A percentile compares a stretch with the other conserved stretches of the same genome.
Conservation (phyloP, 1,139 yeast species). For the Cylindricascospora bacillispora region DNA sequence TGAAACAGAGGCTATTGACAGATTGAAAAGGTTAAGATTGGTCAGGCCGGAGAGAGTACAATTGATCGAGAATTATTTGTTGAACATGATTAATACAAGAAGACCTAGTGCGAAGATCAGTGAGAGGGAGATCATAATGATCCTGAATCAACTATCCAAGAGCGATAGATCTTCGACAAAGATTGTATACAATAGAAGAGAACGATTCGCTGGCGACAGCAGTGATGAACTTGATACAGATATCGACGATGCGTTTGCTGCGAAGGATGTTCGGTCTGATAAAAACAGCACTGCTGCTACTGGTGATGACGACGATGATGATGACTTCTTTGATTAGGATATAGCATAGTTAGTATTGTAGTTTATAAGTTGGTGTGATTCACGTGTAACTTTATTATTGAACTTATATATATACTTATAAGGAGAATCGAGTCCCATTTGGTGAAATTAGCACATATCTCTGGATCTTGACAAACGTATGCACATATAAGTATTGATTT, state of each 20-base stretch:
- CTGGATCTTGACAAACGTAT: too few relatives aligned
- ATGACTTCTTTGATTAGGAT: slow-evolving; percentile 31
- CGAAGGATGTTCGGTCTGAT: too few relatives aligned
- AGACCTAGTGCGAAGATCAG: slow-evolving; percentile 57
- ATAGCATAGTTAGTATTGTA: too few relatives aligned
- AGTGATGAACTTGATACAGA: slow-evolving; percentile 24
- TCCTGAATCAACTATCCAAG: slow-evolving; percentile 71
- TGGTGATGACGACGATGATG: slow-evolving; percentile 28
- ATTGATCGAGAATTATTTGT: slow-evolving; percentile 74
- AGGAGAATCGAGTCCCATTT: too few relatives aligned
- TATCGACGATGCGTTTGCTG: slow-evolving; percentile 13
- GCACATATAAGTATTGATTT: too few relatives aligned
- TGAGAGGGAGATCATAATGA: slow-evolving; percentile 71
- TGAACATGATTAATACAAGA: slow-evolving; percentile 68
- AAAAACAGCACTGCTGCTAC: too few relatives aligned
- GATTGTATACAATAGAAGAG: slow-evolving; percentile 42
- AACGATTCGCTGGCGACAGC: slow-evolving; percentile 24
- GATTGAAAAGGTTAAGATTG: slow-evolving; percentile 73
- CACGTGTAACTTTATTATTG: too few relatives aligned
- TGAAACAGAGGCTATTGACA: slow-evolving; percentile 74
- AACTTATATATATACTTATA: too few relatives aligned
- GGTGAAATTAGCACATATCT: too few relatives aligned
- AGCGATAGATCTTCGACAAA: slow-evolving; percentile 46
- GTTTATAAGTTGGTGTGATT: too few relatives aligned
- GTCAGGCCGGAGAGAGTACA: slow-evolving; percentile 87